Conservation (phyloP, 331 rosid species). For the Erythrophleum ivorense region DNA sequence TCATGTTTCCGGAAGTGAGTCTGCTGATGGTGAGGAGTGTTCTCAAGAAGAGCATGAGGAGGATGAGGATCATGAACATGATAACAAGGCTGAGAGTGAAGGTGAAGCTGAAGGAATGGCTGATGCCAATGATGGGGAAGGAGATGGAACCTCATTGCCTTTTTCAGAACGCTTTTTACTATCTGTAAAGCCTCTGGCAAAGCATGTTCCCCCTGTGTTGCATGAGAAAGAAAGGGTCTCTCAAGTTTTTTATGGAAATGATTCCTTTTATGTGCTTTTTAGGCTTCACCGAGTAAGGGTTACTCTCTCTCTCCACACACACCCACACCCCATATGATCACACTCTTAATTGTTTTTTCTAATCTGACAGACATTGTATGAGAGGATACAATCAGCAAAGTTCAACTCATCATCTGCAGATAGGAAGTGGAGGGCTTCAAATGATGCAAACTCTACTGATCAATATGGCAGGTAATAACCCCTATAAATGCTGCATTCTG, state of each 20-base stretch:
- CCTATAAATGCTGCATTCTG: constrained; percentile 33
- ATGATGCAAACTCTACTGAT: constrained; percentile 66
- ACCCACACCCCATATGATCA: neutral
- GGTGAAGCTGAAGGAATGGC: constrained; percentile 97
- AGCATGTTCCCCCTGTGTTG: constrained; percentile 68
- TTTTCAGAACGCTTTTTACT: constrained; percentile 81
- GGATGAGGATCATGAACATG: constrained; percentile 69
- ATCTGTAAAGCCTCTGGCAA: constrained; percentile 91
- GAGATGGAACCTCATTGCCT: constrained; percentile 78
- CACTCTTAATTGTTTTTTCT: constrained; percentile 22
- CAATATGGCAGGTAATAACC: constrained; percentile 76
- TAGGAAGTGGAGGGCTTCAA: constrained; percentile 90
- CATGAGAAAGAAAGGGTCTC: constrained; percentile 73
- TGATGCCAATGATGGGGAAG: constrained; percentile 93
- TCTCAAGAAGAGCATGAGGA: constrained; percentile 90
- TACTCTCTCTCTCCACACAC: no score
- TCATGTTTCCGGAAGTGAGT: constrained; percentile 91
- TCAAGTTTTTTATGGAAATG: constrained; percentile 85
- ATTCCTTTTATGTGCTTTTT: constrained; percentile 89
- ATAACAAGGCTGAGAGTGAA: constrained; percentile 96
- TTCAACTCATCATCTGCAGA: constrained; percentile 85
- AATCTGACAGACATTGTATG: constrained; percentile 84
- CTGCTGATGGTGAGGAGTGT: constrained; percentile 92
- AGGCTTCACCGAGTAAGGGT: constrained; percentile 91
- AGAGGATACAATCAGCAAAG: constrained; percentile 94